These are phyloP conservation scores for Obelidium mucronatum DNA, from an alignment of 192 early-diverging fungal genomes.

Conservation along the genomic window DNA sequence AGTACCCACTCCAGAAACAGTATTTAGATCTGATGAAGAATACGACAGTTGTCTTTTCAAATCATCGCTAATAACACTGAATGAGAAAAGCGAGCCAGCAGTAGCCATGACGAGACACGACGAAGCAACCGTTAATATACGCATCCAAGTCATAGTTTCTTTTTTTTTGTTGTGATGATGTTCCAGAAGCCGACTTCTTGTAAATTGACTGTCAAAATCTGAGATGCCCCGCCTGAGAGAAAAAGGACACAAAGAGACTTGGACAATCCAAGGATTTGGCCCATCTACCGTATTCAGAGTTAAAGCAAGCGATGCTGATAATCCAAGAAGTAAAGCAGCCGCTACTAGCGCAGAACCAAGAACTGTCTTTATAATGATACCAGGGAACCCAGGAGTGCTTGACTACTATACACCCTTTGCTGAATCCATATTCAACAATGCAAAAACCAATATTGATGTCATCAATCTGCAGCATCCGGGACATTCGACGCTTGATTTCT, in stretches of 20 bases:
- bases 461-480: slow-evolving; percentile 16
- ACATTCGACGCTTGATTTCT: neutral
- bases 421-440: slow-evolving; percentile 55
- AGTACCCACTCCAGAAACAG: slow-evolving; percentile 34
- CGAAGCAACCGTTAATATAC: no score
- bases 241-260: no score
- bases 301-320: no score
- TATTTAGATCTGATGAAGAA: slow-evolving; percentile 33
- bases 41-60: neutral
- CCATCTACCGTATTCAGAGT: no score
- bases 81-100: slow-evolving; percentile 3
- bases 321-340: no score
- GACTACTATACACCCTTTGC: slow-evolving; percentile 86
- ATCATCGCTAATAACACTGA: neutral
- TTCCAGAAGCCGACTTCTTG: no score
- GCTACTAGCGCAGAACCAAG: no score
- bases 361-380: slow-evolving; percentile 33
- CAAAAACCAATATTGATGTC: slow-evolving; percentile 39
- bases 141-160: no score
- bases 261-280: no score
- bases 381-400: slow-evolving; percentile 78
- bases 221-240: no score
- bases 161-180: no score
- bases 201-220: no score
- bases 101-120: slow-evolving; percentile 17